A percentile compares a stretch with the other conserved stretches of the same genome.
phyloP scores from a whole-genome alignment of 805 yeast species.

The Ogataea salicorniae region DNA sequence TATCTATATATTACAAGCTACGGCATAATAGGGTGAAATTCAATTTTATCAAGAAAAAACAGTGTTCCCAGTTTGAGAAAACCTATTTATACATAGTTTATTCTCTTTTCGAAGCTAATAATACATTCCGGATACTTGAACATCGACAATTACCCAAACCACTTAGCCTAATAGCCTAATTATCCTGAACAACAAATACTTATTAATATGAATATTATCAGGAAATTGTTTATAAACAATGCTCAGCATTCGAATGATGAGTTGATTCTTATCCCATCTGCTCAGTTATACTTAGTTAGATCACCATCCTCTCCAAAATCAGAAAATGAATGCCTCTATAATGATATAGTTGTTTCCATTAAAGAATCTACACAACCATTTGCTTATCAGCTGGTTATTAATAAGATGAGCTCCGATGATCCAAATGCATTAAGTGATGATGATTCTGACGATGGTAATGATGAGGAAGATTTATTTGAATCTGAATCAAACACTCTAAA shows the following conservation, averaged over 20 bases:
- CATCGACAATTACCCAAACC: too few relatives aligned
- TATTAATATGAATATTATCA: constrained; percentile 60
- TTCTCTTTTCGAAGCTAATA: too few relatives aligned
- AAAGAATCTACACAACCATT: constrained; percentile 62
- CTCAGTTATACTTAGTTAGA: constrained; percentile 70
- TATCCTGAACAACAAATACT: background rate
- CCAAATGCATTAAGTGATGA: constrained; percentile 43
- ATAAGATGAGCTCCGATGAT: constrained; percentile 65
- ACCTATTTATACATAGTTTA: too few relatives aligned
- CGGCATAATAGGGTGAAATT: too few relatives aligned
- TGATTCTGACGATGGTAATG: constrained; percentile 41
- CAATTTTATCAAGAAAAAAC: too few relatives aligned
- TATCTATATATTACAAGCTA: too few relatives aligned
- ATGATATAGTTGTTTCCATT: constrained; percentile 72
- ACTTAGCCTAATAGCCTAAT: too few relatives aligned
- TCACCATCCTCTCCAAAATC: constrained; percentile 82
- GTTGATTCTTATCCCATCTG: constrained; percentile 67
- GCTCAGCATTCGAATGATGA: constrained; percentile 46
- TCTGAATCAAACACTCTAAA: constrained; percentile 56
- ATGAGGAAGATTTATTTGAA: constrained; percentile 30
- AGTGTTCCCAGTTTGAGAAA: too few relatives aligned
- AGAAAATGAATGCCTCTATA: constrained; percentile 74
- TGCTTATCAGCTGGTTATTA: constrained; percentile 66
- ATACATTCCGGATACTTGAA: too few relatives aligned
- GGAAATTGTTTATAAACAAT: constrained; percentile 41